Base-by-base conservation (phyloP, 345 rosid genomes). In the Geranium brycei region DNA sequence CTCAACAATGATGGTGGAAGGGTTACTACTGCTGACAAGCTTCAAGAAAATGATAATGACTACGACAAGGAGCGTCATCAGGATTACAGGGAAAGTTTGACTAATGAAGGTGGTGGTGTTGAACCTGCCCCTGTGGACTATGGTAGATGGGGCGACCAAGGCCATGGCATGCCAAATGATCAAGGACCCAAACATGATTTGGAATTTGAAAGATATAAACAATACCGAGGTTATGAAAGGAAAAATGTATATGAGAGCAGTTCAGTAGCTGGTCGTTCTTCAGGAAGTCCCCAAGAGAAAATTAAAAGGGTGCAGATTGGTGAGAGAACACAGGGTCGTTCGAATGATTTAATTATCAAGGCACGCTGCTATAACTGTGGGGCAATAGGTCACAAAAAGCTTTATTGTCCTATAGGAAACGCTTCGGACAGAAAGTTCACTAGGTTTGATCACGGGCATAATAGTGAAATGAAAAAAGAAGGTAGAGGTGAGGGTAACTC, bases 121-220 rank as follows among this genome's bases (percentile, higher is more conserved):
- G 71, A 64, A 62, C n/a, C 69, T 17, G 47, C 69, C 32, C 35
- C 8, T 38, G n/a, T 64, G 19, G 77, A 72, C 61, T 47, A 61
- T 66, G 87, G 75, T 61, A 76, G 80, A 73, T 76, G 81, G 82
- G 77, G 69, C 59, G 73, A 68, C 41, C 66, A 68, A 64, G 17
- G 61, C 6, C 62, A 62, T 73, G 72, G 68, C 61, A 62, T 59
- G 38, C 31, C 66, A 62, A 70, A 59, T 57, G 79, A 71, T 35
- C 62, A 60, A 62, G 69, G 55, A 32, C 23, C 66, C 57, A 66
- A 61, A 58, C 64, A 69, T 67, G 64, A 58, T 13, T 2, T 66
- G 59, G 71, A 69, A 30, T 68, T 70, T 69, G 78, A 82, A 17
- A 64, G 59, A 32, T 80, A 71, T 75, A 65, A 77, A 58, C 73